Conservation (phyloP, 805 yeast species). For the Nakazawaea pomicola region DNA sequence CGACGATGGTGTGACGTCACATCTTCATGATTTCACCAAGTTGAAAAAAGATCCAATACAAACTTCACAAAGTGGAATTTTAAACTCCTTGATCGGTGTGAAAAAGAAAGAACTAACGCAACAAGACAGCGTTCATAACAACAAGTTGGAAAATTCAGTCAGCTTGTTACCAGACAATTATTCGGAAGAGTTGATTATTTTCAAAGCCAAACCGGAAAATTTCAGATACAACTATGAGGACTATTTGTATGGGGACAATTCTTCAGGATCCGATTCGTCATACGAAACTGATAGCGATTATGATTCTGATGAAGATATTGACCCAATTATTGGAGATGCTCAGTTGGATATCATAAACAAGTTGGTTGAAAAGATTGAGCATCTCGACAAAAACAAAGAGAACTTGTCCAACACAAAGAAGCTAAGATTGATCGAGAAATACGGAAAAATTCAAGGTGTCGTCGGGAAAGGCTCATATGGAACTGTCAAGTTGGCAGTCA, state of each 20-base stretch:
- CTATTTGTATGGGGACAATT: conserved; percentile 22
- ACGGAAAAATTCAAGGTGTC: conserved; percentile 47
- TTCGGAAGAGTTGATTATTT: conserved; percentile 26
- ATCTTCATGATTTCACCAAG: conserved; percentile 30
- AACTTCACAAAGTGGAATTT: conserved; percentile 21
- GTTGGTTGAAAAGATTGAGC: conserved; percentile 41
- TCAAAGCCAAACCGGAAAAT: conserved; percentile 31
- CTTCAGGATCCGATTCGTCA: conserved; percentile 10
- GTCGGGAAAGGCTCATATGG: conserved; percentile 45
- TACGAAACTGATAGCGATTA: conserved; percentile 26
- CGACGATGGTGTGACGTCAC: conserved; percentile 24
- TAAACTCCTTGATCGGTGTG: conserved; percentile 17
- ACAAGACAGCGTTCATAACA: conserved; percentile 20
- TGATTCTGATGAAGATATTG: conserved; percentile 34
- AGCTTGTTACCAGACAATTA: conserved; percentile 32
- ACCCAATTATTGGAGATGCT: conserved; percentile 45
- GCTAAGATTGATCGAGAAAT: conserved; percentile 36
- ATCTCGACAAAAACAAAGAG: conserved; percentile 30
- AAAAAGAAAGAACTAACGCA: conserved; percentile 23
- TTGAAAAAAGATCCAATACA: conserved; percentile 28
- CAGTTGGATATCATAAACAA: conserved; percentile 44
- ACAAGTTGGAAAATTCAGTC: conserved; percentile 26
- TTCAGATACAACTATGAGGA: conserved; percentile 35
- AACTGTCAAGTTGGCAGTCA: conserved; percentile 38
- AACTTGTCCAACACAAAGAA: conserved; percentile 21